Conservation (phyloP, 116 monocot genomes). For the Cymodocea nodosa region DNA sequence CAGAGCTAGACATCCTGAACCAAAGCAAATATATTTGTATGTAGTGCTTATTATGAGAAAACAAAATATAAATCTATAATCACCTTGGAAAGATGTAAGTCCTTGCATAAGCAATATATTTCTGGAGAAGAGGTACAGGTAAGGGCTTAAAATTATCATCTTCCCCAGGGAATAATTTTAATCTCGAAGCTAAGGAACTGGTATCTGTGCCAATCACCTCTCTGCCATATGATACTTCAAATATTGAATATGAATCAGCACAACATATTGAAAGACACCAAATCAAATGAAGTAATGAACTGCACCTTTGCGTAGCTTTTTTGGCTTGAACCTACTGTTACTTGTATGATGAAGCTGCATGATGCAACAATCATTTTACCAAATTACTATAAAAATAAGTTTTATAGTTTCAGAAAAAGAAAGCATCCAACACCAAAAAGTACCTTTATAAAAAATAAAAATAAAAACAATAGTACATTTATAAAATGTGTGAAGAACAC, state of each 20-base stretch:
- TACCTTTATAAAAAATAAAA: no score
- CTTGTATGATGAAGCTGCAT: slow-evolving; percentile 85
- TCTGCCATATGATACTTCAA: slow-evolving; percentile 22
- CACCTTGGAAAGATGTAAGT: slow-evolving; percentile 74
- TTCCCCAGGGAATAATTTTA: slow-evolving; percentile 64
- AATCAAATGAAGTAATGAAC: background rate
- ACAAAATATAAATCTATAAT: slow-evolving; percentile 6
- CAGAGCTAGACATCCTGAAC: slow-evolving; percentile 65
- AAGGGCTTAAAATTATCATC: slow-evolving; percentile 81
- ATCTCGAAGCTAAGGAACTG: slow-evolving; percentile 51
- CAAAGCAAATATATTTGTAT: background rate
- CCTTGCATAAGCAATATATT: slow-evolving; percentile 94
- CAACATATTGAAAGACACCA: background rate
- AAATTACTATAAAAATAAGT: background rate
- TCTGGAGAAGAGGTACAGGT: slow-evolving; percentile 81
- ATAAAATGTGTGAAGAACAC: no score
- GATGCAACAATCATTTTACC: background rate
- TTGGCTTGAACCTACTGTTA: slow-evolving; percentile 31
- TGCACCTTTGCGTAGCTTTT: slow-evolving; percentile 51
- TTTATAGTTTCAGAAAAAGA: no score
- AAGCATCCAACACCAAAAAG: no score
- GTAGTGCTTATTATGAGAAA: background rate
- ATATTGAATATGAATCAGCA: background rate
- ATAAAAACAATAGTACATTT: no score
- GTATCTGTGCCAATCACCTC: slow-evolving; percentile 16